Percentiles rank a stretch among this genome's conserved stretches.
Conservation (phyloP, 2,329 filamentous ascomycete genomes). For the Endoconidiophora laricicola region DNA sequence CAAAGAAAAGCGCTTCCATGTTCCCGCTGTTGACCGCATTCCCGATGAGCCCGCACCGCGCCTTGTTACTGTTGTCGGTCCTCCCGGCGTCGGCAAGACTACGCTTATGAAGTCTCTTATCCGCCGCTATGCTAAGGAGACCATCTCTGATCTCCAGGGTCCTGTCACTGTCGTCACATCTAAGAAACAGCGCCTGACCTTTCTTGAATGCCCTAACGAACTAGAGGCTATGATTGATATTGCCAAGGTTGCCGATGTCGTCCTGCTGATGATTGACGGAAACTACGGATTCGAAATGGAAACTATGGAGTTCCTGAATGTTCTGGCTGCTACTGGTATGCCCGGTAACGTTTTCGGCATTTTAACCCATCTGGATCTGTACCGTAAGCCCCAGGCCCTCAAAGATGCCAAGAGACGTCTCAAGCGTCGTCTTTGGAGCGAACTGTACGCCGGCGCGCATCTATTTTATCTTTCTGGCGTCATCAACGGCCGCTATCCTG, state of each 20-base stretch:
- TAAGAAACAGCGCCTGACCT: conserved; percentile 86
- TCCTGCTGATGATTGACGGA: conserved; percentile 94
- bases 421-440: conserved; percentile 92
- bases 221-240: conserved; percentile 94
- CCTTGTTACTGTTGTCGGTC: conserved; percentile 85
- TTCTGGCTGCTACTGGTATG: conserved; percentile 89
- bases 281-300: conserved; percentile 99
- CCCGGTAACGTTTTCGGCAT: conserved; percentile 97
- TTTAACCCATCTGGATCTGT: conserved; percentile 87
- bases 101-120: conserved; percentile 90
- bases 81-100: conserved; percentile 88
- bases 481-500: conserved; percentile 89
- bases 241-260: conserved; percentile 92
- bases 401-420: conserved; percentile 90
- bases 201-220: conserved; percentile 93
- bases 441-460: conserved; percentile 91
- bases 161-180: conserved; percentile 93
- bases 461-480: conserved; percentile 94
- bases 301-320: conserved; percentile 97
- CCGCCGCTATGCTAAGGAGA: conserved; percentile 89
- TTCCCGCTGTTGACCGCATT: conserved; percentile 86
- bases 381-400: conserved; percentile 80
- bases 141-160: conserved; percentile 72
- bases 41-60: conserved; percentile 90
- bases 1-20: conserved; percentile 90